Percentiles rank a stretch among this genome's conserved stretches.
phyloP scores from a whole-genome alignment of 176 grass and related monocot genomes.

The Puccinellia tenuiflora region DNA sequence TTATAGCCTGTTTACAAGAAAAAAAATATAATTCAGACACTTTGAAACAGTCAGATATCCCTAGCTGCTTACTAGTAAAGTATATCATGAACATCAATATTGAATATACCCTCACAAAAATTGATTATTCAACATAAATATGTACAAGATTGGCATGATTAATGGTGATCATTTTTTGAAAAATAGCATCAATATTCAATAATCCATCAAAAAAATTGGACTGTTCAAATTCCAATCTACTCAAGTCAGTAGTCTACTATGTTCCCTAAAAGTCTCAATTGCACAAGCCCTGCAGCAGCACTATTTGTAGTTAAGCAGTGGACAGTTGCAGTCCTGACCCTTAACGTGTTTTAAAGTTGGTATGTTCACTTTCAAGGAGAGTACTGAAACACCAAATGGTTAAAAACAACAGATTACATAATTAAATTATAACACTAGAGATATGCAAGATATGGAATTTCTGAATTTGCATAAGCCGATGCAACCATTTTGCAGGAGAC shows the following conservation, averaged over 20 bases:
- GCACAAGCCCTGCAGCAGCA: neutral
- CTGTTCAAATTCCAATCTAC: neutral
- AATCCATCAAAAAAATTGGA: neutral
- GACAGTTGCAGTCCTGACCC: neutral
- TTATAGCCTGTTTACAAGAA: constrained; percentile 85
- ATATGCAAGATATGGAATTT: constrained; percentile 10
- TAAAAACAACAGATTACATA: neutral
- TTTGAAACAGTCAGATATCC: constrained; percentile 10
- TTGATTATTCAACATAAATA: neutral
- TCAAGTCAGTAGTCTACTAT: neutral
- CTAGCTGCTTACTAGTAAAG: neutral
- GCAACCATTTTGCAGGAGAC: constrained; percentile 5
- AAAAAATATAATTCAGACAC: constrained; percentile 19
- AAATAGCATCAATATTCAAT: constrained; percentile 18
- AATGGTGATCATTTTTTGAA: neutral
- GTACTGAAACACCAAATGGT: neutral
- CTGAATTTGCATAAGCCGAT: neutral
- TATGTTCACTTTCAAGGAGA: neutral
- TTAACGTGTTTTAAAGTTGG: neutral
- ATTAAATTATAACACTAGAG: neutral
- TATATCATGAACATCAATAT: neutral
- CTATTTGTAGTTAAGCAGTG: neutral
- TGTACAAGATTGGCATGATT: neutral
- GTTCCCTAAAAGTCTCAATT: neutral
- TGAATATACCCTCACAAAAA: constrained; percentile 1